Conservation (phyloP, 2,329 filamentous ascomycete genomes). For the Nemania abortiva region DNA sequence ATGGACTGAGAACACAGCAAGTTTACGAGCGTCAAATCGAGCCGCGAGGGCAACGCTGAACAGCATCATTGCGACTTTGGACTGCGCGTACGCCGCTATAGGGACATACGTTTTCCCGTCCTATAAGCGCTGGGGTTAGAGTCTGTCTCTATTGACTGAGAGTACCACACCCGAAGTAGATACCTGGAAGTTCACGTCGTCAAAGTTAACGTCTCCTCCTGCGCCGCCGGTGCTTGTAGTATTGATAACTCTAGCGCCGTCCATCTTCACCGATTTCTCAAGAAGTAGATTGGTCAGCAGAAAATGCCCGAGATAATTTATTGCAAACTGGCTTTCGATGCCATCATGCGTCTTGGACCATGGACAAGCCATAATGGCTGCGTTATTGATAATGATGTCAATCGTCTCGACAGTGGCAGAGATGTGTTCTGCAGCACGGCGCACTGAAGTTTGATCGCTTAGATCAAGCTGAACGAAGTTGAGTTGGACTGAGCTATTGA, state of each 20-base stretch:
- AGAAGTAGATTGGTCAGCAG: conserved; percentile 24
- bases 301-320: conserved; percentile 28
- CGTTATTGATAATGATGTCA: conserved; percentile 30
- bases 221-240: conserved; percentile 20
- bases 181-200: conserved; percentile 25
- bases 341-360: conserved; percentile 22
- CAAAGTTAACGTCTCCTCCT: conserved; percentile 10
- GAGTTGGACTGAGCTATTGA: conserved; percentile 15
- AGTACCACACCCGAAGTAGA: neutral
- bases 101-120: conserved; percentile 20
- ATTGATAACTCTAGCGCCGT: conserved; percentile 17
- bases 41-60: conserved; percentile 22
- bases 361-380: conserved; percentile 31
- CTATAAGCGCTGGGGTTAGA: neutral
- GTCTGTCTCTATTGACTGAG: neutral
- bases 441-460: conserved; percentile 17
- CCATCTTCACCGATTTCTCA: neutral
- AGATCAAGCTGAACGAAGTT: conserved; percentile 19
- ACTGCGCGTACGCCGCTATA: conserved; percentile 17
- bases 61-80: conserved; percentile 21
- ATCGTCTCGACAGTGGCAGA: conserved; percentile 1
- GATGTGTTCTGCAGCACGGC: neutral
- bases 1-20: conserved; percentile 22
- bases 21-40: conserved; percentile 20
- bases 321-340: conserved; percentile 26